phyloP scores from a whole-genome alignment of 2,329 filamentous ascomycete genomes.

The Paecilomyces fulvus region DNA sequence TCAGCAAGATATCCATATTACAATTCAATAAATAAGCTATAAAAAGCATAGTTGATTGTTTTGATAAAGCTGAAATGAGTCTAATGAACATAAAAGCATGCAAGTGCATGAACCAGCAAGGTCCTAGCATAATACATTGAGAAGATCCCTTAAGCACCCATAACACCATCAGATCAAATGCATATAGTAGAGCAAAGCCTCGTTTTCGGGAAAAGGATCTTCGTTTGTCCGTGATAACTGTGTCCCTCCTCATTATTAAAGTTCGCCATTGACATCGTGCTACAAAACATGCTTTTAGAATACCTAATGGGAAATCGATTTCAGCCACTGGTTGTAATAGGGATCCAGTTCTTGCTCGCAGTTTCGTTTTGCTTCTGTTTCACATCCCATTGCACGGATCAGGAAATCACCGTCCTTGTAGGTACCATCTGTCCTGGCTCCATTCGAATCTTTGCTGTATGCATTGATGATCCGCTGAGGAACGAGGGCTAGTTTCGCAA shows the following conservation, averaged over 20 bases:
- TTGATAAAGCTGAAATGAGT: background rate
- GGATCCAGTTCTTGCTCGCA: slow-evolving; percentile 65
- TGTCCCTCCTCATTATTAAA: background rate
- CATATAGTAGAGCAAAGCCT: background rate
- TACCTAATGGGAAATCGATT: slow-evolving; percentile 2
- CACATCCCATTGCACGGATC: slow-evolving; percentile 69
- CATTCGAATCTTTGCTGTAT: slow-evolving; percentile 50
- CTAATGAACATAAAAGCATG: background rate
- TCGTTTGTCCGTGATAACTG: background rate
- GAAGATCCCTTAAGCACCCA: background rate
- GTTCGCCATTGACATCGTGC: background rate
- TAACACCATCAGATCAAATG: background rate
- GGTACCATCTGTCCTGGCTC: slow-evolving; percentile 43
- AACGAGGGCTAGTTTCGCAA: slow-evolving; percentile 82
- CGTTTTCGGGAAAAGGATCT: background rate
- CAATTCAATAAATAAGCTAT: background rate
- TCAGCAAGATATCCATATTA: background rate
- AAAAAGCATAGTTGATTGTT: background rate
- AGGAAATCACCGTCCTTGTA: slow-evolving; percentile 82
- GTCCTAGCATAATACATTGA: background rate
- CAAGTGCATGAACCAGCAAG: background rate
- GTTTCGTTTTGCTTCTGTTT: slow-evolving; percentile 44
- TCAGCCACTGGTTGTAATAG: slow-evolving; percentile 39
- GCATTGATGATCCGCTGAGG: slow-evolving; percentile 77
- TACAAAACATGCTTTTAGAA: background rate